Evolutionary conservation across 495 filamentous ascomycete genomes (phyloP), one percentile per base, ranked within the genome.

Genomic region (Penicillium argentinense): DNA sequence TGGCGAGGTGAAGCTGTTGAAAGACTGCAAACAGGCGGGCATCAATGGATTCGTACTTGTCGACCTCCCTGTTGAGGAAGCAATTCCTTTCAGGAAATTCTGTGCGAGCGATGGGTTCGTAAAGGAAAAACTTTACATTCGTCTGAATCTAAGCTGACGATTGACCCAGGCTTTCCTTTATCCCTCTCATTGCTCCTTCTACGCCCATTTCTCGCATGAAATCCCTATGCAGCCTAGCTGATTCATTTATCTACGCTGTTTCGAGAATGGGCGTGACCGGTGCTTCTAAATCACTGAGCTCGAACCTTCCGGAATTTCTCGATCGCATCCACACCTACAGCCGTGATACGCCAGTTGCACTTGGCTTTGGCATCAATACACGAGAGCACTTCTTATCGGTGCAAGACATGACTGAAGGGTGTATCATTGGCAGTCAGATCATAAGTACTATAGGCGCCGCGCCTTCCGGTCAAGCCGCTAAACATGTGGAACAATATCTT

Each of bases 171-270:
- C 76, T 98, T 18, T 96, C 91, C 2, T 98, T 96, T 64, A 83
- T 98, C 6, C 93, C 93, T 3, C 76, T 98, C 7, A 92, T 98
- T 60, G 91, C 93, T 6, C 92, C 93, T 4, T 81, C 91, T 2
- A 97, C 93, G 0, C 89, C 89, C 9, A 86, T 91, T 36, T 65
- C 79, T 36, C 88, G 91, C 39, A 91, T 97, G 88, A 89, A 90
- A 69, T 70, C 92, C 4, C 82, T 98, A n/a, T 98, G 91, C 79
- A 83, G 86, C 63, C 91, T 96, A 40, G 91, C 93, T 53, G 91
- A 96, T 69, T 95, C 91, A 1, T 98, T 97, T 74, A 91, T 97
- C 68, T 97, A 97, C 60, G 89, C 97, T 39, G 91, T 97, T 21
- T 97, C 92, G 3, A 79, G 91, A 48, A 95, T 96, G 87, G 93